Evolutionary conservation across 345 rosid genomes (phyloP), one percentile per base, ranked within the genome.

Genomic region (Rhizophora mangle): DNA sequence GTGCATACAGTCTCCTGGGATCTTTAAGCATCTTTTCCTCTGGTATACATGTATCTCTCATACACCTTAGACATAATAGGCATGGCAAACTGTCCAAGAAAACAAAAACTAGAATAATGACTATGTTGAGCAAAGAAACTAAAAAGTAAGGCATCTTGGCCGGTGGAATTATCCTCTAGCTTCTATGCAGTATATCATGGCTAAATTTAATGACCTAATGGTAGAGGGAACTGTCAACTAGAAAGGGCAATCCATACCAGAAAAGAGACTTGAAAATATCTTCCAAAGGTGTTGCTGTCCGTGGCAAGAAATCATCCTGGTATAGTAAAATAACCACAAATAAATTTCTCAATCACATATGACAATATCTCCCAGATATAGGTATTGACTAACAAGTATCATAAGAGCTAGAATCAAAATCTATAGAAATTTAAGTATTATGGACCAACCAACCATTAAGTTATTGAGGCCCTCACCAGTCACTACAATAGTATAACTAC

Each of bases 181-280:
- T 13, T 15, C 49, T 43, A 43, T 43, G 49, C 19, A 13, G 49
- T 15, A 43, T 13, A 43, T 43, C 15, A 43, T 4, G 4, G 19
- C 49, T 43, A 43, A 3, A 22, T 55, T 55, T 55, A 22, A 55
- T 22, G 29, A 55, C 15, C 27, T 21, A 55, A 10, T 6, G n/a
- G 7, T 61, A 34, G 19, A 69, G 47, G 31, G 55, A 20, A 64
- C 57, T 18, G 18, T 29, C 5, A 58, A 36, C 8, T 2, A 46
- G 15, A 29, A 58, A 36, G 46, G 34, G n/a, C 27, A 21, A 63
- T 53, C 59, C 13, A 64, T 88, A 90, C 99, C 99, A 95, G 96
- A 92, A 90, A 70, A 95, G 91, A 67, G 97, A 95, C 82, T 90
- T 90, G 92, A 95, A 95, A 73, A 95, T 92, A 86, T 95, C 99